Conservation (phyloP, 1,139 yeast genomes). For the Magnusiomyces sp. region DNA sequence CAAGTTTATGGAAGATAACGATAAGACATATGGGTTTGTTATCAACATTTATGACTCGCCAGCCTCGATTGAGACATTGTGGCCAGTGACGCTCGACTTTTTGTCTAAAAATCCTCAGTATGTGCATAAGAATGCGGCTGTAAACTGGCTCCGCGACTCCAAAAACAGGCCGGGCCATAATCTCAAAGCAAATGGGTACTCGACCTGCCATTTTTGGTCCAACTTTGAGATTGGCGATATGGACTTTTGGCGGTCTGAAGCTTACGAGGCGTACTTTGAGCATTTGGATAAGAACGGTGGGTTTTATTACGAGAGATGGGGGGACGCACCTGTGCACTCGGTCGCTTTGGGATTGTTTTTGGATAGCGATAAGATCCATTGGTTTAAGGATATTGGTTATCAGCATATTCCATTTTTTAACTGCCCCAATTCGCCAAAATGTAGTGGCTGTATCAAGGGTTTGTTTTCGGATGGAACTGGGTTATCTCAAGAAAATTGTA, state of each 20-base stretch:
- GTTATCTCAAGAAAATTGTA: slow-evolving; percentile 59
- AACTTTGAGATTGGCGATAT: slow-evolving; percentile 75
- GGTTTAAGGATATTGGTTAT: slow-evolving; percentile 85
- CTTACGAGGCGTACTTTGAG: slow-evolving; percentile 57
- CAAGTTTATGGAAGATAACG: slow-evolving; percentile 58
- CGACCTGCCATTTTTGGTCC: slow-evolving; percentile 84
- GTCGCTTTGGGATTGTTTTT: slow-evolving; percentile 66
- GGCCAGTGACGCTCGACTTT: slow-evolving; percentile 62
- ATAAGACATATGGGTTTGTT: slow-evolving; percentile 62
- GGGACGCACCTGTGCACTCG: slow-evolving; percentile 84
- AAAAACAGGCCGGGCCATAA: slow-evolving; percentile 36
- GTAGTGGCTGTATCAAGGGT: slow-evolving; percentile 39
- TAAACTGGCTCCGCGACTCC: slow-evolving; percentile 64
- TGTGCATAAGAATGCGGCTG: slow-evolving; percentile 57
- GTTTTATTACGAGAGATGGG: slow-evolving; percentile 84
- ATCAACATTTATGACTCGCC: slow-evolving; percentile 62
- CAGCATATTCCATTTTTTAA: slow-evolving; percentile 61
- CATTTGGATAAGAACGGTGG: slow-evolving; percentile 63
- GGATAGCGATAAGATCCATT: slow-evolving; percentile 60
- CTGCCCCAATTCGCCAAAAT: slow-evolving; percentile 43
- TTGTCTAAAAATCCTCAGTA: slow-evolving; percentile 50
- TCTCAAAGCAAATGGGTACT: slow-evolving; percentile 52
- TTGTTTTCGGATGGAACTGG: slow-evolving; percentile 38
- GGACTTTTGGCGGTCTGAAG: slow-evolving; percentile 65
- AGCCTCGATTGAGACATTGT: slow-evolving; percentile 50